Base-by-base conservation (phyloP, 139 green algal species). In the Pedinophyceae sp. region DNA sequence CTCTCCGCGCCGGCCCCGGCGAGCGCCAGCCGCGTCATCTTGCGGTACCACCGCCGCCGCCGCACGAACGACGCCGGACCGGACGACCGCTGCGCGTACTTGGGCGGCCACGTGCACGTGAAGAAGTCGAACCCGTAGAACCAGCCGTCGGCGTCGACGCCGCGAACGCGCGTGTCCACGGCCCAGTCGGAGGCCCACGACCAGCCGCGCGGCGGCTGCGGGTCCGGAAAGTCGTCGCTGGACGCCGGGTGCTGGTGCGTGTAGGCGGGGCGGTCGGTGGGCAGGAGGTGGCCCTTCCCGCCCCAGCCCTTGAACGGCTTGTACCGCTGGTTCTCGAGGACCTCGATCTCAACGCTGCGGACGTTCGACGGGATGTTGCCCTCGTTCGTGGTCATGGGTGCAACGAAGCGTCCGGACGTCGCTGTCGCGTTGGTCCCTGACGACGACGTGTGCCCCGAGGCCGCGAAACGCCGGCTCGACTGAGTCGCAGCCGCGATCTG, bases 281-380 rank as follows among this genome's bases (percentile, higher is more conserved):
- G 59, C 27, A 69, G 23, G 19, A 69, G n/a, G 39, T 69, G 27
- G 30, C 62, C 62, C 18, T 15, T 22, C 48, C 41, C 48, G 39
- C 64, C 64, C 64, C 64, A 72, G 15, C 64, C 59, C 38, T 27
- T 28, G 23, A 72, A 30, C 16, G 60, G 61, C 48, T 55, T 45
- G 50, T 67, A 72, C 10, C 64, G 59, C 60, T 72, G 64, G 52
- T 72, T 72, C 60, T 72, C 64, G 26, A 60, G 70, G 43, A 58
- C n/a, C 52, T 72, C 64, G n/a, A n/a, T n/a, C n/a, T n/a, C n/a
- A n/a, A n/a, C n/a, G n/a, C n/a, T n/a, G n/a, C n/a, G n/a, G n/a
- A n/a, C n/a, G n/a, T n/a, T n/a, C n/a, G n/a, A n/a, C n/a, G n/a
- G n/a, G n/a, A n/a, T n/a, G n/a, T n/a, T n/a, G n/a, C n/a, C n/a